Evolutionary conservation across 805 yeast species (phyloP), one percentile per base, ranked within the genome.

Genomic region (Starmerella gropengiesseri): DNA sequence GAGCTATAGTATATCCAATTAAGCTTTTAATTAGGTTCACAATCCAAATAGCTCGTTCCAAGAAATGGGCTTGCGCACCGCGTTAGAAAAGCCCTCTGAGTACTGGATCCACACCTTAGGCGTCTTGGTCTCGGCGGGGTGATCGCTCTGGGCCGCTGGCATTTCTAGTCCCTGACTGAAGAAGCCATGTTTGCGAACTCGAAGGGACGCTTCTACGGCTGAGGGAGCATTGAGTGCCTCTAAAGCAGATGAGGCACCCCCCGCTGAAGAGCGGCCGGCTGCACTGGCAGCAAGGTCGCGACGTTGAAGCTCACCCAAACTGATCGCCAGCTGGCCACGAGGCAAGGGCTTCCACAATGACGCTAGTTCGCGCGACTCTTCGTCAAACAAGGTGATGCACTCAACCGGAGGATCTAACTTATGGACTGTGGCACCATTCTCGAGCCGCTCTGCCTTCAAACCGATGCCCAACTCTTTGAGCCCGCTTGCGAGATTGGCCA

Each of bases 81-180:
- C 96, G 59, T 84, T 81, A 5, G 94, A 81, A 55, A 80, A 86
- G 0, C 96, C 96, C 61, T 86, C 95, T 49, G 81, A 81, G 57
- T 78, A 85, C 56, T 81, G 84, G n/a, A 86, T 82, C 95, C 95
- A 86, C 35, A 76, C 69, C 53, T 54, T 46, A 11, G 44, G 48
- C 13, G 46, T 41, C 17, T 42, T 23, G 12, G 16, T 23, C 2
- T 30, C 45, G 3, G 36, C 35, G 7, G 12, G 21, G 7, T 25
- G 27, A 12, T 37, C 40, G 16, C 27, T 31, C 12, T 46, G 43
- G 7, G 53, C 46, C 1, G 37, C 27, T 5, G 49, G 11, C 3
- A 32, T 46, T 11, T 27, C 35, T 1, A 33, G 18, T 18, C 29
- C 40, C 8, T 48, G 33, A 16, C 55, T 55, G 28, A 52, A 54